phyloP scores from a whole-genome alignment of 2,329 filamentous ascomycete genomes.

The Penicillium sp. region DNA sequence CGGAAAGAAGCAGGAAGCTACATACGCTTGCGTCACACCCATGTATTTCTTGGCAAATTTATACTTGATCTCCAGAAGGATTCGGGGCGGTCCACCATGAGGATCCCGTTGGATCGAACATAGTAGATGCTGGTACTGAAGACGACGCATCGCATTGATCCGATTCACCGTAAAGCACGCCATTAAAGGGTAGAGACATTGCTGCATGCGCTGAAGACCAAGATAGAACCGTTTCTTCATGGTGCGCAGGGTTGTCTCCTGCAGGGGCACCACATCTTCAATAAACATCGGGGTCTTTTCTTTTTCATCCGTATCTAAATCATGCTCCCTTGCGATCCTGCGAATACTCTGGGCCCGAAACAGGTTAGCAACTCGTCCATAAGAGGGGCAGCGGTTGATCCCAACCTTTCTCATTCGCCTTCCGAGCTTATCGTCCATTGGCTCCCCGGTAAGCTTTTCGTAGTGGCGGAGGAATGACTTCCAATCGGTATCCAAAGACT shows the following conservation, averaged over 20 bases:
- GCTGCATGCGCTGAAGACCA: slow-evolving; percentile 24
- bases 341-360: slow-evolving; percentile 25
- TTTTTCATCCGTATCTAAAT: slow-evolving; percentile 15
- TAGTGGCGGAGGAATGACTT: not conserved
- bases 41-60: slow-evolving; percentile 23
- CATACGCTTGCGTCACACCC: slow-evolving; percentile 21
- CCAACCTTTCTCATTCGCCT: not conserved
- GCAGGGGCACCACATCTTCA: slow-evolving; percentile 3
- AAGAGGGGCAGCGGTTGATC: not conserved
- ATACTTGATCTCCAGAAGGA: slow-evolving; percentile 22
- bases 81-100: slow-evolving; percentile 20
- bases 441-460: not conserved
- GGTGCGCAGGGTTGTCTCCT: slow-evolving; percentile 10
- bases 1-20: not conserved
- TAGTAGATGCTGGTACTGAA: slow-evolving; percentile 23
- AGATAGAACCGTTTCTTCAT: slow-evolving; percentile 10
- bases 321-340: slow-evolving; percentile 26
- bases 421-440: not conserved
- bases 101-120: slow-evolving; percentile 23
- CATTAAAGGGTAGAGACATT: slow-evolving; percentile 25
- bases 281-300: slow-evolving; percentile 25
- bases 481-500: slow-evolving; percentile 10
- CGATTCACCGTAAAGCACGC: slow-evolving; percentile 23
- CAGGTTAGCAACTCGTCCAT: slow-evolving; percentile 9
- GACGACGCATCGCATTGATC: not conserved